phyloP scores from a whole-genome alignment of 164 flowering plant species.

The Chloranthus sessilifolius region DNA sequence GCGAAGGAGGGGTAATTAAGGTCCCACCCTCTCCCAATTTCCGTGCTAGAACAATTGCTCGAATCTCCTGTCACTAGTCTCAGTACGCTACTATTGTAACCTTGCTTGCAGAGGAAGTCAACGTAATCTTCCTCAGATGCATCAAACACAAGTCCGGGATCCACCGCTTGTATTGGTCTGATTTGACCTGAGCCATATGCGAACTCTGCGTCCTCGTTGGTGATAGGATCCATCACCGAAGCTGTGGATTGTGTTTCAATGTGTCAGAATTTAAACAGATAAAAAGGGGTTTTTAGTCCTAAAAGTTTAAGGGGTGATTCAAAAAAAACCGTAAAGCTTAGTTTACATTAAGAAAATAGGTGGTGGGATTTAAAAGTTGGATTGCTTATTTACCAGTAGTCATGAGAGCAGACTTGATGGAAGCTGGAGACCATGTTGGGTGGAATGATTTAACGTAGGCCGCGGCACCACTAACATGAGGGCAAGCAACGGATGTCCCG shows the following conservation, averaged over 20 bases:
- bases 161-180: slow-evolving; percentile 46
- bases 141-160: slow-evolving; percentile 77
- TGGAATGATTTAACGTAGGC: slow-evolving; percentile 10
- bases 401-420: slow-evolving; percentile 10
- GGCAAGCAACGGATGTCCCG: slow-evolving; percentile 9
- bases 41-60: slow-evolving; percentile 40
- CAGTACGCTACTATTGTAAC: slow-evolving; percentile 33
- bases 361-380: too few relatives aligned
- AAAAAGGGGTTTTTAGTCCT: too few relatives aligned
- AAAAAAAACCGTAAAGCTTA: too few relatives aligned
- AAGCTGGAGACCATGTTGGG: slow-evolving; percentile 10
- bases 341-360: too few relatives aligned
- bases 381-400: neutral
- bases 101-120: slow-evolving; percentile 63
- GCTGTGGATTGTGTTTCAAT: slow-evolving; percentile 34
- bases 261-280: too few relatives aligned
- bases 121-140: slow-evolving; percentile 42
- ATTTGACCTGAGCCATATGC: slow-evolving; percentile 81
- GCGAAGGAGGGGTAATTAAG: slow-evolving; percentile 82
- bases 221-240: slow-evolving; percentile 44
- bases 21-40: slow-evolving; percentile 32
- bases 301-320: too few relatives aligned
- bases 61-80: slow-evolving; percentile 30
- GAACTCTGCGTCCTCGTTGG: slow-evolving; percentile 49
- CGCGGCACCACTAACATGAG: slow-evolving; percentile 5